Evolutionary conservation across 306 rosid species (phyloP).

Genomic region (Gastrolobium bilobum): DNA sequence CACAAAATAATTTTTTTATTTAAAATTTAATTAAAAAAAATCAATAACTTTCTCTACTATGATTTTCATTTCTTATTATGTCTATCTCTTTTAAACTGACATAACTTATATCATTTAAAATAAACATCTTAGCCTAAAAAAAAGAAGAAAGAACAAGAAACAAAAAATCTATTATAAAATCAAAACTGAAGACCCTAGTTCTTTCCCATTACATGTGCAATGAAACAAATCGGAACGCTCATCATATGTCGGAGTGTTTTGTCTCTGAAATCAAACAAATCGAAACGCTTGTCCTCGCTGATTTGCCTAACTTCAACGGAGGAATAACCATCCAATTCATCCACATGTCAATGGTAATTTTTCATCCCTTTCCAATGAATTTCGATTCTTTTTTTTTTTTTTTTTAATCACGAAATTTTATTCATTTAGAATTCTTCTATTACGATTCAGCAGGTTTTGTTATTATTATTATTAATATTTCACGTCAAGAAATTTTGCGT

Average conservation of each 20-base stretch:
- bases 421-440: background rate
- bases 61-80: too few species aligned
- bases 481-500: background rate
- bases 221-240: too few species aligned
- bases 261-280: background rate
- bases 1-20: too few species aligned
- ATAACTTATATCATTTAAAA: too few species aligned
- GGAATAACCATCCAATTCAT: background rate
- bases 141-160: too few species aligned
- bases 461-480: background rate
- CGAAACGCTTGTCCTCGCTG: background rate
- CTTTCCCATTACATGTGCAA: too few species aligned
- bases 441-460: background rate
- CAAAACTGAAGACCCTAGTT: too few species aligned
- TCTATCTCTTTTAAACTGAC: too few species aligned
- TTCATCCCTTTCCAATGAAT: background rate
- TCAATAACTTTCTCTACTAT: too few species aligned
- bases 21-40: too few species aligned
- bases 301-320: background rate
- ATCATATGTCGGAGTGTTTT: background rate
- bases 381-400: background rate
- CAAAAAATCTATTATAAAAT: too few species aligned
- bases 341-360: slow-evolving; percentile 35
- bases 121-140: too few species aligned
- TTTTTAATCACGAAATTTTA: background rate